Conservation (phyloP, 2,329 filamentous ascomycete genomes). For the Aspergillus ustus region DNA sequence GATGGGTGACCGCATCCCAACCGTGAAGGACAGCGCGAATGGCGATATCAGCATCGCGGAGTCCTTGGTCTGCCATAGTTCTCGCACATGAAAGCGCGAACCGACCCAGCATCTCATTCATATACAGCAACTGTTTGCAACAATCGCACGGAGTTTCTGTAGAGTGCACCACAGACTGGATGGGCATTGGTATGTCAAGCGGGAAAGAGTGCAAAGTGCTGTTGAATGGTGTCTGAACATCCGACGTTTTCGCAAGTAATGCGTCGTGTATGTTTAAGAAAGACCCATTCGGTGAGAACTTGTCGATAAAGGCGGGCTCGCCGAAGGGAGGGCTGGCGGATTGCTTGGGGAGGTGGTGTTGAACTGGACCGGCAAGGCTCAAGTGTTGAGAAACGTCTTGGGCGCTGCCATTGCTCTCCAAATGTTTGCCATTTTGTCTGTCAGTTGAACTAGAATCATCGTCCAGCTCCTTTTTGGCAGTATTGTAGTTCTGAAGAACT, state of each 20-base stretch:
- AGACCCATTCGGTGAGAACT: slow-evolving; percentile 1
- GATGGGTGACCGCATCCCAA: slow-evolving; percentile 10
- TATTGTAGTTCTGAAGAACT: slow-evolving; percentile 2
- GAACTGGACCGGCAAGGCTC: not conserved
- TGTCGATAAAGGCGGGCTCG: not conserved
- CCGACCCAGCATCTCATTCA: slow-evolving; percentile 17
- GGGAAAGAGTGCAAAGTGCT: slow-evolving; percentile 12
- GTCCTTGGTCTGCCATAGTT: slow-evolving; percentile 10
- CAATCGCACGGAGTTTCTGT: not conserved
- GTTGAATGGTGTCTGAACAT: slow-evolving; percentile 5
- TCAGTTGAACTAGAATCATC: not conserved
- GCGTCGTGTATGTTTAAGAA: slow-evolving; percentile 3
- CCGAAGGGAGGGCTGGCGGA: slow-evolving; percentile 6
- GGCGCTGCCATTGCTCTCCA: not conserved
- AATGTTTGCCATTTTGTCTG: slow-evolving; percentile 1
- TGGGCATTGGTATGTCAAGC: slow-evolving; percentile 5
- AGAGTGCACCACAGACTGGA: not conserved
- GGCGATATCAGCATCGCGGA: slow-evolving; percentile 16
- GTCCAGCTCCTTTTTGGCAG: not conserved
- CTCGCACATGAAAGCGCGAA: not conserved
- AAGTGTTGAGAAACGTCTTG: slow-evolving; percentile 2
- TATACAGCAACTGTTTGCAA: slow-evolving; percentile 10
- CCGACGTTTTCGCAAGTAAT: slow-evolving; percentile 1
- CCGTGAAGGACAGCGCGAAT: slow-evolving; percentile 18
- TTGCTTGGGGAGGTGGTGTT: not conserved